phyloP scores from a whole-genome alignment of 202 grass and related monocot genomes.

The Schoenoplectus triqueter region DNA sequence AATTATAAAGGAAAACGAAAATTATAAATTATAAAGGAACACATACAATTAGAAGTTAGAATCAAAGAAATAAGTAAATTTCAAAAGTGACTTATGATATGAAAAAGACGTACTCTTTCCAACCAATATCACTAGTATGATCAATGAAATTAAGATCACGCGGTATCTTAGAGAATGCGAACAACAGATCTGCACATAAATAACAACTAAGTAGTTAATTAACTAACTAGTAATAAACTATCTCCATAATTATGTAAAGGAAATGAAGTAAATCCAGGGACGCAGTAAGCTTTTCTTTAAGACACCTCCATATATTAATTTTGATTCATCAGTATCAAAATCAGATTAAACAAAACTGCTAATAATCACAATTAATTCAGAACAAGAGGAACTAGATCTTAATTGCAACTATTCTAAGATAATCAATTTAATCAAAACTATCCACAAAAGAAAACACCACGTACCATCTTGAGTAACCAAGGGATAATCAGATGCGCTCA shows the following conservation, averaged over 20 bases:
- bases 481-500: slow-evolving; percentile 86
- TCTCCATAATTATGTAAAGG: neutral
- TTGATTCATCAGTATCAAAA: neutral
- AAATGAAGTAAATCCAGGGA: neutral
- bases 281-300: neutral
- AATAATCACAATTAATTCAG: neutral
- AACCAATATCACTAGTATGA: slow-evolving; percentile 53
- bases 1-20: neutral
- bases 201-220: neutral
- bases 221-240: neutral
- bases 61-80: slow-evolving; percentile 24
- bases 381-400: neutral
- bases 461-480: slow-evolving; percentile 92
- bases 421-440: neutral
- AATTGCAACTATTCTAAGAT: neutral
- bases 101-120: slow-evolving; percentile 52
- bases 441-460: neutral
- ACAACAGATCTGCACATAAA: slow-evolving; percentile 50
- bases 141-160: slow-evolving; percentile 54
- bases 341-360: neutral
- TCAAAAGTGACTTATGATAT: neutral
- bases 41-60: neutral
- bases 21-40: neutral
- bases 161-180: slow-evolving; percentile 55
- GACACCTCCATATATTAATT: neutral